A percentile compares a stretch with the other conserved stretches of the same genome.
Evolutionary conservation across 495 filamentous ascomycete species (phyloP).

Genomic region (Tuber indicum): DNA sequence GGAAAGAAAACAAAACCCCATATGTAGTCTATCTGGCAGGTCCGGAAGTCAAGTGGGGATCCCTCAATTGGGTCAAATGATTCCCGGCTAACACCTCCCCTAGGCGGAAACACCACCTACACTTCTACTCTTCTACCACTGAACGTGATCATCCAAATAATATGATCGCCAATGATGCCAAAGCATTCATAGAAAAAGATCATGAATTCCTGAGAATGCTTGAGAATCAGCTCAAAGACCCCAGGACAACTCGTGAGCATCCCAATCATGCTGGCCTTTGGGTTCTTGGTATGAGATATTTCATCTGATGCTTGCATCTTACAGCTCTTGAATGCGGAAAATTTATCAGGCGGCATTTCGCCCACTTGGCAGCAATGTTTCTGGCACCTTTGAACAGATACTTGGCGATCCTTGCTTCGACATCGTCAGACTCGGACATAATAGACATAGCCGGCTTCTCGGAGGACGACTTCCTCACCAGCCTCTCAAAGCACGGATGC

Average conservation of each 20-base stretch:
- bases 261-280: slow-evolving; percentile 1
- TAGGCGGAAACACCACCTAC: slow-evolving; percentile 31
- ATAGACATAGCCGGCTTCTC: slow-evolving; percentile 41
- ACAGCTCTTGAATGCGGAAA: slow-evolving; percentile 34
- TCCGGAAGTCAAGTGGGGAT: slow-evolving; percentile 38
- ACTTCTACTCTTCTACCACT: slow-evolving; percentile 35
- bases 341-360: slow-evolving; percentile 40
- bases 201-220: slow-evolving; percentile 37
- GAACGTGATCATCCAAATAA: slow-evolving; percentile 35
- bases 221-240: slow-evolving; percentile 33
- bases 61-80: neutral
- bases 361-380: slow-evolving; percentile 37
- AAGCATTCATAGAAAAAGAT: slow-evolving; percentile 39
- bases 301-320: slow-evolving; percentile 7
- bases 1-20: slow-evolving; percentile 36
- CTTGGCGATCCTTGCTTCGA: slow-evolving; percentile 34
- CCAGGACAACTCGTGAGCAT: slow-evolving; percentile 34
- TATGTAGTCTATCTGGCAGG: slow-evolving; percentile 40
- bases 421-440: slow-evolving; percentile 28
- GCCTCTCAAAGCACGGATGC: slow-evolving; percentile 41
- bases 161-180: slow-evolving; percentile 38
- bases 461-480: slow-evolving; percentile 38
- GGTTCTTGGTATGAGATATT: neutral
- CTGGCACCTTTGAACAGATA: slow-evolving; percentile 41
- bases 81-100: slow-evolving; percentile 13